These are phyloP conservation scores for Clitoria ternatea DNA, from an alignment of 306 rosid genomes.

Conservation along the genomic window DNA sequence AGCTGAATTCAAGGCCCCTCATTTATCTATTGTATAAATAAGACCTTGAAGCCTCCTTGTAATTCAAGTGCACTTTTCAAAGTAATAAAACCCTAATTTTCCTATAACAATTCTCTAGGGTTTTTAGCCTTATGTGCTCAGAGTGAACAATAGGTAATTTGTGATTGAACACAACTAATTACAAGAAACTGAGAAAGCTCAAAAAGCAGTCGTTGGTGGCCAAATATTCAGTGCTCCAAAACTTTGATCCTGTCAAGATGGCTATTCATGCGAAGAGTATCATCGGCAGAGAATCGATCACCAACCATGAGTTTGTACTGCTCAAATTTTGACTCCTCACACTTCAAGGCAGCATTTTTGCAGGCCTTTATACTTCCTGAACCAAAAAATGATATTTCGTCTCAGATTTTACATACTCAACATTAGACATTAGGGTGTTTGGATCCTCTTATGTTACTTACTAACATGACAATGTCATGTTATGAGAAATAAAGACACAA, in stretches of 20 bases:
- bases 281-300: slow-evolving; percentile 43
- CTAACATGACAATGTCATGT: no score
- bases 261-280: slow-evolving; percentile 52
- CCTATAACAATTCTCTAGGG: no score
- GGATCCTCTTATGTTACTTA: no score
- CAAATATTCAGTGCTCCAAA: slow-evolving; percentile 52
- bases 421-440: background rate
- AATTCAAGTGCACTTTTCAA: no score
- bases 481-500: no score
- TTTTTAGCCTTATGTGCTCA: no score
- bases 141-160: no score
- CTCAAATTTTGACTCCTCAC: slow-evolving; percentile 69
- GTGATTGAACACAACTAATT: slow-evolving; percentile 12
- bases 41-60: no score
- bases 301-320: slow-evolving; percentile 60
- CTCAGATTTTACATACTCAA: background rate
- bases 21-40: no score
- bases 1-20: no score
- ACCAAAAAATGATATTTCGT: background rate
- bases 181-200: slow-evolving; percentile 11
- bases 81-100: no score
- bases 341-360: slow-evolving; percentile 59
- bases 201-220: background rate
- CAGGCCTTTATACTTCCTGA: slow-evolving; percentile 71
- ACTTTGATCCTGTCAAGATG: slow-evolving; percentile 56